These are phyloP conservation scores for Nigrospora oryzae DNA, from an alignment of 2,329 filamentous ascomycete genomes.

Conservation along the genomic window DNA sequence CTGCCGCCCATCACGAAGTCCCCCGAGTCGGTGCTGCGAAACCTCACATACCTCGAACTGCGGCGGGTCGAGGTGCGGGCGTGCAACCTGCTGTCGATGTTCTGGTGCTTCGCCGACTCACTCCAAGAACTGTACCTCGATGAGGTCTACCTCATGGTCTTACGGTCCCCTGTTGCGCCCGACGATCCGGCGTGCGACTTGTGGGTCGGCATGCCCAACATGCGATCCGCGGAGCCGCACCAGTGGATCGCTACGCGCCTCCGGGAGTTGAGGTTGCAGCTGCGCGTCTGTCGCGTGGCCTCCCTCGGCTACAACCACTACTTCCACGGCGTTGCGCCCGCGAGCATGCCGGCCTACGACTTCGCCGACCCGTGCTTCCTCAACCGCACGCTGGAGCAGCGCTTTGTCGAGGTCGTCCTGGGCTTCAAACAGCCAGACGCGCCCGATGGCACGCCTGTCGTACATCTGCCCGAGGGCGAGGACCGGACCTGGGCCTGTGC, in stretches of 20 bases:
- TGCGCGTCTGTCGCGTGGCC: conserved; percentile 33
- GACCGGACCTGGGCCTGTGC: conserved; percentile 9
- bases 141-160: conserved; percentile 34
- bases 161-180: conserved; percentile 24
- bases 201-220: conserved; percentile 37
- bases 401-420: conserved; percentile 36
- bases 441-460: conserved; percentile 21
- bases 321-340: conserved; percentile 20
- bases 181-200: conserved; percentile 24
- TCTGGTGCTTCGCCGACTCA: conserved; percentile 25
- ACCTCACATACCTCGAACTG: conserved; percentile 34
- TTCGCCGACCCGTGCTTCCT: conserved; percentile 31
- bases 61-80: conserved; percentile 30
- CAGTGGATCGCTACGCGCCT: conserved; percentile 34
- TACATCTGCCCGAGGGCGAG: conserved; percentile 20
- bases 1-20: conserved; percentile 21
- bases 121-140: conserved; percentile 37
- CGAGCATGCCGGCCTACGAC: conserved; percentile 24
- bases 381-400: conserved; percentile 30
- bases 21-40: conserved; percentile 24
- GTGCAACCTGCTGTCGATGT: conserved; percentile 23
- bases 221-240: conserved; percentile 20
- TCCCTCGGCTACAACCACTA: conserved; percentile 35
- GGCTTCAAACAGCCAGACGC: conserved; percentile 28
- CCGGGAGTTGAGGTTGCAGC: conserved; percentile 22